A percentile compares a stretch with the other conserved stretches of the same genome.
Conservation (phyloP, 345 rosid species). For the Mallotus nudiflorus region DNA sequence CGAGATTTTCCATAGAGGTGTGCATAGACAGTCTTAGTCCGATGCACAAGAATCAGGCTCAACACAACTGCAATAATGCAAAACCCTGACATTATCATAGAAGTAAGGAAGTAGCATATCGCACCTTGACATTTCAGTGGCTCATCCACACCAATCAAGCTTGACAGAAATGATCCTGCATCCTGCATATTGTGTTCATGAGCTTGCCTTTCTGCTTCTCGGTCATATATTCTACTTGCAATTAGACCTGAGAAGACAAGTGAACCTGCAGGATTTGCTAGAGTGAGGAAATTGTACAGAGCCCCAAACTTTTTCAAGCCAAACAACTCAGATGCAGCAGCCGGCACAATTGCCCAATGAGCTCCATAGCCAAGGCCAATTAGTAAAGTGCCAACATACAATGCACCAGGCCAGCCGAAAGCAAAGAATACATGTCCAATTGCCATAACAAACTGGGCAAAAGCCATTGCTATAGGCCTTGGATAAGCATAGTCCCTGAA, state of each 20-base stretch:
- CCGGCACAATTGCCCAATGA: conserved; percentile 99
- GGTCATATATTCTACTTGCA: conserved; percentile 86
- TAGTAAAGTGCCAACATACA: conserved; percentile 85
- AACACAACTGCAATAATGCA: conserved; percentile 66
- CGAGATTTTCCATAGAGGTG: conserved; percentile 67
- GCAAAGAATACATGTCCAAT: conserved; percentile 88
- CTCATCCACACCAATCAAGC: conserved; percentile 43
- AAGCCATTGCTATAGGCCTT: conserved; percentile 79
- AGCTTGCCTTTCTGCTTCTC: conserved; percentile 86
- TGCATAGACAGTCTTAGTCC: conserved; percentile 77
- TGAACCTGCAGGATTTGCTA: conserved; percentile 96
- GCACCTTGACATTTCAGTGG: conserved; percentile 72
- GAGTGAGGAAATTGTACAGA: conserved; percentile 88
- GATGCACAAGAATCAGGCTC: conserved; percentile 85
- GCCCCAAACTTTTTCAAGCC: conserved; percentile 95
- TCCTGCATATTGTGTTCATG: conserved; percentile 23
- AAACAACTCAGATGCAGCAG: conserved; percentile 93
- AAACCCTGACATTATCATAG: conserved; percentile 89
- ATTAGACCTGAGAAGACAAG: conserved; percentile 88
- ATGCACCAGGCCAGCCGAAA: conserved; percentile 89
- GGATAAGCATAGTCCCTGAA: conserved; percentile 88
- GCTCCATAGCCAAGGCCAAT: conserved; percentile 95
- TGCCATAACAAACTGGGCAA: conserved; percentile 83
- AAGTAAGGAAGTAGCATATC: conserved; percentile 89
- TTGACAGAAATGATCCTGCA: conserved; percentile 29